These are phyloP conservation scores for Pleurotus cornucopiae DNA, from an alignment of 768 basidiomycete genomes.

Conservation along the genomic window DNA sequence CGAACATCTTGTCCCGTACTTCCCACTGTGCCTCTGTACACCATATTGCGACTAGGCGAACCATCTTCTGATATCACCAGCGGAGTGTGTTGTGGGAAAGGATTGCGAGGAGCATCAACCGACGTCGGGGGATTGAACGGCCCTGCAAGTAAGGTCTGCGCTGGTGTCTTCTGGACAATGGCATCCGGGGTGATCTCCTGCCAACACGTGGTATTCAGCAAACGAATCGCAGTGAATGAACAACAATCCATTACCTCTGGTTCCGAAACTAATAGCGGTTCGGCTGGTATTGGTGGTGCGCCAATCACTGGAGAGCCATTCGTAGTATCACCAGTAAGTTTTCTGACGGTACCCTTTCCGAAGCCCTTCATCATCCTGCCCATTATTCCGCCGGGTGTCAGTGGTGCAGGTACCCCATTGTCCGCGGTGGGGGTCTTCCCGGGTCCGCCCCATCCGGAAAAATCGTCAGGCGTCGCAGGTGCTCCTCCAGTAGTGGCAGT, in stretches of 20 bases:
- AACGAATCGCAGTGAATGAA: neutral
- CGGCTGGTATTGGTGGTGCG: conserved; percentile 21
- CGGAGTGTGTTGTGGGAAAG: conserved; percentile 54
- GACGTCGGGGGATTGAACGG: conserved; percentile 64
- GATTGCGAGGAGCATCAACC: conserved; percentile 65
- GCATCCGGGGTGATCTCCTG: conserved; percentile 18
- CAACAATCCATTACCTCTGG: conserved; percentile 21
- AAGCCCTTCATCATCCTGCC: conserved; percentile 81
- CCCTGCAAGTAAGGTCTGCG: conserved; percentile 51
- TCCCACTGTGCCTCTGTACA: conserved; percentile 73
- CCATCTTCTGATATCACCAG: conserved; percentile 83
- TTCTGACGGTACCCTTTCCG: conserved; percentile 51
- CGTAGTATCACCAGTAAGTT: conserved; percentile 27
- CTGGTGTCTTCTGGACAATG: conserved; percentile 39
- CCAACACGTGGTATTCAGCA: conserved; percentile 3
- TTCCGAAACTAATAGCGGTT: conserved; percentile 18
- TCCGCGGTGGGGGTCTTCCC: conserved; percentile 26
- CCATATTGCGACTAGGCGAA: conserved; percentile 64
- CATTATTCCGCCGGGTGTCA: conserved; percentile 50
- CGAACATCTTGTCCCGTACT: conserved; percentile 38
- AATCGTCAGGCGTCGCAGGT: conserved; percentile 42
- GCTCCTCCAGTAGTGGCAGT: conserved; percentile 13
- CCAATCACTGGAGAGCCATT: conserved; percentile 23
- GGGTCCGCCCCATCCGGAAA: conserved; percentile 39
- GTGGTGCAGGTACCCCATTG: conserved; percentile 28